Percentiles rank a stretch among this genome's conserved stretches.
Conservation (phyloP, 208 protist genomes). For the Jaenimonas drosophilae region DNA sequence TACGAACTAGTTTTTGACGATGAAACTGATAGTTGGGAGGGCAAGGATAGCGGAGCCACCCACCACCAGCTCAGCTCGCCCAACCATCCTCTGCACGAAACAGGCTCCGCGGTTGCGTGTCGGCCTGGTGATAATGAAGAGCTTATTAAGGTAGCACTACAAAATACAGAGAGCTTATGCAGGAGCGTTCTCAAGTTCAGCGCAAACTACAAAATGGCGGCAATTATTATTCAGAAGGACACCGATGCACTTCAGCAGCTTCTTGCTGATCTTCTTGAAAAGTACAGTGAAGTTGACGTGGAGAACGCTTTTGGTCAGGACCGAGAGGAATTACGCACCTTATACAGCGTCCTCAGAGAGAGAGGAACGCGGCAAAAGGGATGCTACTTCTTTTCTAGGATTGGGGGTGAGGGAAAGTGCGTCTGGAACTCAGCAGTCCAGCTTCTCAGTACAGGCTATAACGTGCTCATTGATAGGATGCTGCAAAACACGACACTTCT, state of each 20-base stretch:
- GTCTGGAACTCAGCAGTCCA: background rate
- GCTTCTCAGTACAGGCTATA: no score
- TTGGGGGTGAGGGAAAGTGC: constrained; percentile 36
- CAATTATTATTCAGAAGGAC: constrained; percentile 76
- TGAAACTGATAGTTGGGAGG: no score
- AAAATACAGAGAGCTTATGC: constrained; percentile 53
- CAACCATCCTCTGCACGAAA: no score
- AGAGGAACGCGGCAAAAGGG: constrained; percentile 47
- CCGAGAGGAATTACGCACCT: constrained; percentile 32
- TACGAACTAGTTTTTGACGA: no score
- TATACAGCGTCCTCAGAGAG: constrained; percentile 45
- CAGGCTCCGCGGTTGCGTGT: no score
- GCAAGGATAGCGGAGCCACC: no score
- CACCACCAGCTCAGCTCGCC: no score
- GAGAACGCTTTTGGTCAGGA: constrained; percentile 44
- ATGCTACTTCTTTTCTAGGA: constrained; percentile 80
- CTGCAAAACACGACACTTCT: no score
- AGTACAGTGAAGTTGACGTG: constrained; percentile 60
- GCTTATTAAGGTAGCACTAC: constrained; percentile 39
- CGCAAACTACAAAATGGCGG: constrained; percentile 64
- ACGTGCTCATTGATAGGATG: no score
- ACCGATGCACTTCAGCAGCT: constrained; percentile 65
- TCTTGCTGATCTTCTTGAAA: constrained; percentile 62
- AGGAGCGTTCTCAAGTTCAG: constrained; percentile 60
- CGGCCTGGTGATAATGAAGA: constrained; percentile 54